Evolutionary conservation across 768 basidiomycete species (phyloP).

Genomic region (Cystofilobasidium bisporidii): DNA sequence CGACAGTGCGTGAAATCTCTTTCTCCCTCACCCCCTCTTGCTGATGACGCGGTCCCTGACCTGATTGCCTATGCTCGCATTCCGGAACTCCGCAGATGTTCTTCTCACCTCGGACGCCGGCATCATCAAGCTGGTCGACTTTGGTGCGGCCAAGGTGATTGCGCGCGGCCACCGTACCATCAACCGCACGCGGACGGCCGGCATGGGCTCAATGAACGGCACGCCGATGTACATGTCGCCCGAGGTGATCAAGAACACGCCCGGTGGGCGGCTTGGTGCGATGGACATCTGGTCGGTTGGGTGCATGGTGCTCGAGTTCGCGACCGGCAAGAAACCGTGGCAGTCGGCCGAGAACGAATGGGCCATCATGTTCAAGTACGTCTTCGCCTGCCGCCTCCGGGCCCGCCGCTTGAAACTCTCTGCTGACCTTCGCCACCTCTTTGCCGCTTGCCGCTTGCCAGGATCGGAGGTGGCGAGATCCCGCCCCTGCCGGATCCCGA

Average conservation of each 20-base stretch:
- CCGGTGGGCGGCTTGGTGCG: slow-evolving; percentile 74
- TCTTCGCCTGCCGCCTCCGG: not conserved
- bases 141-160: slow-evolving; percentile 92
- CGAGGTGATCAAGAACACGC: slow-evolving; percentile 92
- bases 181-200: slow-evolving; percentile 26
- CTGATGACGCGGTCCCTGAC: not conserved
- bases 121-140: slow-evolving; percentile 96
- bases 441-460: not conserved
- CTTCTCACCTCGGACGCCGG: slow-evolving; percentile 54
- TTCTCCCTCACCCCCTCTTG: not conserved
- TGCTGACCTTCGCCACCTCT: not conserved
- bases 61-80: not conserved
- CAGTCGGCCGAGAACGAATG: slow-evolving; percentile 94
- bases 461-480: slow-evolving; percentile 43
- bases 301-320: slow-evolving; percentile 93
- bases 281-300: slow-evolving; percentile 99
- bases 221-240: slow-evolving; percentile 99
- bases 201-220: slow-evolving; percentile 74
- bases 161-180: slow-evolving; percentile 42
- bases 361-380: slow-evolving; percentile 38
- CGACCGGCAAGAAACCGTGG: slow-evolving; percentile 96
- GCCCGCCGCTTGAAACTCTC: not conserved
- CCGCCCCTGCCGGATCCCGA: slow-evolving; percentile 86
- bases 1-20: slow-evolving; percentile 67
- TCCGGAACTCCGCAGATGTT: slow-evolving; percentile 55